phyloP scores from a whole-genome alignment of 2,329 filamentous ascomycete species.

The Aspergillus tanneri region DNA sequence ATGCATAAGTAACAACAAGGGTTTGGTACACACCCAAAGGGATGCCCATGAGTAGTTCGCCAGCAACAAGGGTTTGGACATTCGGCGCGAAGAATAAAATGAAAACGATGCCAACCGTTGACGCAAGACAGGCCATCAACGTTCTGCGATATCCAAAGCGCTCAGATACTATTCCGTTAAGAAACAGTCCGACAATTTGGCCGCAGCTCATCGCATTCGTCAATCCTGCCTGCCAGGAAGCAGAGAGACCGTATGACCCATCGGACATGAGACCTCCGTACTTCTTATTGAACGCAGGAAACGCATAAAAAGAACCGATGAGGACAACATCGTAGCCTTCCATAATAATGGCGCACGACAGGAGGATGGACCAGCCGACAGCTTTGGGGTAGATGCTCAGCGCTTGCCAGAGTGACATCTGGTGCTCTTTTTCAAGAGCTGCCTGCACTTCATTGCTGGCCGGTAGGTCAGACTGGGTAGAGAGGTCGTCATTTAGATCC shows the following conservation, averaged over 20 bases:
- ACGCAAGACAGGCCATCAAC: constrained; percentile 11
- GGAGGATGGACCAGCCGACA: constrained; percentile 36
- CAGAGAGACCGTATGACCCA: constrained; percentile 31
- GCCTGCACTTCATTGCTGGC: constrained; percentile 5
- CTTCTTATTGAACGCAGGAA: constrained; percentile 15
- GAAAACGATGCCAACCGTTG: constrained; percentile 3
- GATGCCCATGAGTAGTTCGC: constrained; percentile 8
- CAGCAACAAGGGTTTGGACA: neutral
- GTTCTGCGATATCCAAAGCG: constrained; percentile 21
- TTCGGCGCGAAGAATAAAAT: constrained; percentile 5
- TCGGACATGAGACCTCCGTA: constrained; percentile 13
- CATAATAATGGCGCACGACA: constrained; percentile 41
- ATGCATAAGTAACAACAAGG: constrained; percentile 4
- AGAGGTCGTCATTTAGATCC: neutral
- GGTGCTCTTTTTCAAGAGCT: constrained; percentile 23
- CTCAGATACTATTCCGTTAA: constrained; percentile 22
- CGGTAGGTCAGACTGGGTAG: neutral
- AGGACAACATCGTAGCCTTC: constrained; percentile 42
- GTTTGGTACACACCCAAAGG: constrained; percentile 7
- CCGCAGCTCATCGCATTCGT: constrained; percentile 35
- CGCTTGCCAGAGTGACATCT: constrained; percentile 32
- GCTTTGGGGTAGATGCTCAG: constrained; percentile 30
- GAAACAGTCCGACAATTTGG: constrained; percentile 27
- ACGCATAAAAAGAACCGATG: constrained; percentile 38
- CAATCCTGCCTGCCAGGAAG: constrained; percentile 37